phyloP scores from a whole-genome alignment of 257 asterid species.

The Petunia axillaris region DNA sequence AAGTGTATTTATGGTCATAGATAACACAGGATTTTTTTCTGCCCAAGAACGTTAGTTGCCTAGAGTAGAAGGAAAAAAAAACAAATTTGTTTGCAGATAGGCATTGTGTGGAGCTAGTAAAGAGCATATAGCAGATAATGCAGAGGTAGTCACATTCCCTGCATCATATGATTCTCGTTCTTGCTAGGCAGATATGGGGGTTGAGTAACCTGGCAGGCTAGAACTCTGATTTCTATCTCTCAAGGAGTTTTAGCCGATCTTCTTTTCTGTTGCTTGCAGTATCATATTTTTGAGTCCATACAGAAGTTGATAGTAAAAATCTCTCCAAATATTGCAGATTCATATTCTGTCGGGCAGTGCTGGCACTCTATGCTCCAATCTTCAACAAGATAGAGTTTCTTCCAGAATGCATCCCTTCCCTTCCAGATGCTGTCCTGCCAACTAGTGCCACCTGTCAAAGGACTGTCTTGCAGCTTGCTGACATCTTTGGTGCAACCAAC shows the following conservation, averaged over 20 bases:
- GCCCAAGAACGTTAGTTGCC: too few relatives aligned
- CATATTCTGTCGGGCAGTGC: conserved; percentile 75
- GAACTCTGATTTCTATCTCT: background rate
- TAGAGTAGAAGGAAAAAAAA: too few relatives aligned
- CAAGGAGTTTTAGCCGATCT: background rate
- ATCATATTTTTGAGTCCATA: background rate
- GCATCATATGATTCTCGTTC: too few relatives aligned
- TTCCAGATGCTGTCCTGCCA: conserved; percentile 70
- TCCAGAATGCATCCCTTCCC: conserved; percentile 83
- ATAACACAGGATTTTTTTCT: too few relatives aligned
- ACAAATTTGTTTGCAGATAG: too few relatives aligned
- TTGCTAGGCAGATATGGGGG: background rate
- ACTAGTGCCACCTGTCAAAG: conserved; percentile 58
- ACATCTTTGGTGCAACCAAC: conserved; percentile 62
- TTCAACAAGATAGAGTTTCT: conserved; percentile 58
- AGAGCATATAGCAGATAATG: too few relatives aligned
- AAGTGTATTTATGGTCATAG: too few relatives aligned
- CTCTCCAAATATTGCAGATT: conserved; percentile 59
- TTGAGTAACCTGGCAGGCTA: background rate
- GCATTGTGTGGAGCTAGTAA: too few relatives aligned
- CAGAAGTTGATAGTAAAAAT: background rate
- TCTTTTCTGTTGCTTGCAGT: background rate
- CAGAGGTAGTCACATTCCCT: too few relatives aligned
- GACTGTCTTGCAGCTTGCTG: conserved; percentile 55
- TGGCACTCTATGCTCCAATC: conserved; percentile 54